Evolutionary conservation across 1,139 yeast species (phyloP).

Genomic region (Hemisphaericaspora subhashii): DNA sequence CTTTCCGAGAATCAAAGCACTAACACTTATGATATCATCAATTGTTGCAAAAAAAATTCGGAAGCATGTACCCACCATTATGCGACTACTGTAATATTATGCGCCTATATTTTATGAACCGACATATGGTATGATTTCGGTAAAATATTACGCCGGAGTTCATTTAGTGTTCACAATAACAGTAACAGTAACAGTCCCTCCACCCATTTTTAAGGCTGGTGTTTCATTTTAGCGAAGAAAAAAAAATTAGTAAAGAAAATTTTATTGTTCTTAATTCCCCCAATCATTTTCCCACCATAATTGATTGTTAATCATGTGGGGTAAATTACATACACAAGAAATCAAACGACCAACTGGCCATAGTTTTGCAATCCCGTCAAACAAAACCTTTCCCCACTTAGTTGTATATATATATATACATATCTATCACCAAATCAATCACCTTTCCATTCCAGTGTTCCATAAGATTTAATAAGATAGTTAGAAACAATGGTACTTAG

Average conservation of each 20-base stretch:
- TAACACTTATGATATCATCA: no score
- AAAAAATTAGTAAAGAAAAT: no score
- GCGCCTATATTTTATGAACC: neutral
- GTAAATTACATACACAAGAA: neutral
- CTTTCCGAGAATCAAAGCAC: neutral
- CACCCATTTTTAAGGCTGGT: no score
- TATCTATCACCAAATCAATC: neutral
- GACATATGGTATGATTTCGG: no score
- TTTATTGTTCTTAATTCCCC: neutral
- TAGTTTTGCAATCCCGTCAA: neutral
- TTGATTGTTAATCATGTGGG: neutral
- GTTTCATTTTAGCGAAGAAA: no score
- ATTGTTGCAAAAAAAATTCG: no score
- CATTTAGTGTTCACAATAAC: no score
- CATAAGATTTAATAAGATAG: no score
- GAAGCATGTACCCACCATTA: neutral
- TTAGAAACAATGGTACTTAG: constrained; percentile 20
- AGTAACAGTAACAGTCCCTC: no score
- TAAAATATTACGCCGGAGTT: no score
- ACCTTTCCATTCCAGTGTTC: neutral
- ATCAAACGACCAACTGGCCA: neutral
- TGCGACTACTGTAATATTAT: neutral
- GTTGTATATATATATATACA: neutral
- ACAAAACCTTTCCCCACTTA: neutral
- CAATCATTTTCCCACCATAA: neutral